Conservation (phyloP, 257 asterid species). For the Salvia miltiorrhiza region DNA sequence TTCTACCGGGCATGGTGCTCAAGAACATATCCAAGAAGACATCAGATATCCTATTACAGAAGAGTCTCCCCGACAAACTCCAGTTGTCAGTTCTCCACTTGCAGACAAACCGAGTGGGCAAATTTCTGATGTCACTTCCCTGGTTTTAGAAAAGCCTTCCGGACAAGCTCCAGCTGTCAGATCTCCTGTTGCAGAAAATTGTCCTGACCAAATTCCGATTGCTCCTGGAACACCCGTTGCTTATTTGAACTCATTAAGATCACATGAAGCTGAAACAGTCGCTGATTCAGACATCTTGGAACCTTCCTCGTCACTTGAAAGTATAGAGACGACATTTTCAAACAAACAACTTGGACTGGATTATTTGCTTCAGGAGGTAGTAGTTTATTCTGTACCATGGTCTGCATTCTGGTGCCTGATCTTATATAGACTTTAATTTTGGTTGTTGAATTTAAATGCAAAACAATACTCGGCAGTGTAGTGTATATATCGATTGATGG, state of each 20-base stretch:
- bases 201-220: conserved; percentile 39
- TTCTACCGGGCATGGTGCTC: conserved; percentile 20
- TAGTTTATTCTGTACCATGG: background rate
- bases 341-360: conserved; percentile 37
- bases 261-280: conserved; percentile 39
- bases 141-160: background rate
- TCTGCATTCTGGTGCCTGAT: background rate
- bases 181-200: conserved; percentile 16
- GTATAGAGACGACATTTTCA: conserved; percentile 26
- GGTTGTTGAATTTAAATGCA: background rate
- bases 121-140: conserved; percentile 22
- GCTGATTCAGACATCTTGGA: conserved; percentile 30
- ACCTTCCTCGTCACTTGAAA: conserved; percentile 39
- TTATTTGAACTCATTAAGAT: conserved; percentile 30
- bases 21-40: conserved; percentile 27
- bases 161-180: conserved; percentile 11
- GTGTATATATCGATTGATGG: background rate
- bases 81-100: conserved; percentile 25
- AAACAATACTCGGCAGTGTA: background rate
- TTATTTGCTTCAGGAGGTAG: conserved; percentile 43
- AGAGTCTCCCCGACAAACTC: conserved; percentile 1
- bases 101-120: conserved; percentile 20
- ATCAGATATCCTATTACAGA: conserved; percentile 20
- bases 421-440: background rate
- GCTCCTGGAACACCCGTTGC: conserved; percentile 69